A percentile compares a stretch with the other conserved stretches of the same genome.
Conservation (phyloP, 2,329 filamentous ascomycete genomes). For the Westerdykella ornata region DNA sequence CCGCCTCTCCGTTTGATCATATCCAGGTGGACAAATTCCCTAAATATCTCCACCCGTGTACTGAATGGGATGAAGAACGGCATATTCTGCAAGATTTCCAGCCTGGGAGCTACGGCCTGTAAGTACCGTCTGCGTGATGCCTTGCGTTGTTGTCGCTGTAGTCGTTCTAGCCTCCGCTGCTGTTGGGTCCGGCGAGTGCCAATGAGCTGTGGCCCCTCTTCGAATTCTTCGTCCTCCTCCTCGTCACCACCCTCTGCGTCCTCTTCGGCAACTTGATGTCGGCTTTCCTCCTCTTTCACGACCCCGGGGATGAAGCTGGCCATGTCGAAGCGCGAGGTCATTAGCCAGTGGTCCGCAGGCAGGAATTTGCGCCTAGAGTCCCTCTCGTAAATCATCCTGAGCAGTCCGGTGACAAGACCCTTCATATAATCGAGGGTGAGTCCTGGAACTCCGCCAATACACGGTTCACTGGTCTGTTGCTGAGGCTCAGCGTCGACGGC, state of each 20-base stretch:
- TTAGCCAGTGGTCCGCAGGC: constrained; percentile 82
- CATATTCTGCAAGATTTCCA: constrained; percentile 92
- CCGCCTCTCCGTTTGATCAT: constrained; percentile 65
- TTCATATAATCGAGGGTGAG: constrained; percentile 74
- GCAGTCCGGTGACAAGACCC: constrained; percentile 67
- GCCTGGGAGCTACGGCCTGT: constrained; percentile 72
- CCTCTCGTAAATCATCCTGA: constrained; percentile 85
- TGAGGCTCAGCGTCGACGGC: constrained; percentile 15
- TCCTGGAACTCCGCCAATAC: constrained; percentile 58
- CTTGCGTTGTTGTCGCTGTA: constrained; percentile 59
- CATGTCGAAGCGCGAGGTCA: constrained; percentile 85
- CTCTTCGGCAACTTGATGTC: constrained; percentile 61
- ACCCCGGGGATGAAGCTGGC: constrained; percentile 79
- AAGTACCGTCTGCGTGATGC: constrained; percentile 63
- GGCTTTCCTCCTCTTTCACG: constrained; percentile 74
- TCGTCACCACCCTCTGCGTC: constrained; percentile 51
- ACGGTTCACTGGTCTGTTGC: constrained; percentile 34
- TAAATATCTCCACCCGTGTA: constrained; percentile 84
- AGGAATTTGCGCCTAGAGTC: constrained; percentile 85
- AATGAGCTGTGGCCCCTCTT: constrained; percentile 37
- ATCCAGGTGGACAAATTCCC: constrained; percentile 83
- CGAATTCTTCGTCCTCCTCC: constrained; percentile 38
- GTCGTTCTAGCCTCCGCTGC: constrained; percentile 54
- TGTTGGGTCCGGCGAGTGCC: constrained; percentile 58
- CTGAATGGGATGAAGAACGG: constrained; percentile 94